Base-by-base conservation (phyloP, 2,329 filamentous ascomycete species). In the Botrytis porri region DNA sequence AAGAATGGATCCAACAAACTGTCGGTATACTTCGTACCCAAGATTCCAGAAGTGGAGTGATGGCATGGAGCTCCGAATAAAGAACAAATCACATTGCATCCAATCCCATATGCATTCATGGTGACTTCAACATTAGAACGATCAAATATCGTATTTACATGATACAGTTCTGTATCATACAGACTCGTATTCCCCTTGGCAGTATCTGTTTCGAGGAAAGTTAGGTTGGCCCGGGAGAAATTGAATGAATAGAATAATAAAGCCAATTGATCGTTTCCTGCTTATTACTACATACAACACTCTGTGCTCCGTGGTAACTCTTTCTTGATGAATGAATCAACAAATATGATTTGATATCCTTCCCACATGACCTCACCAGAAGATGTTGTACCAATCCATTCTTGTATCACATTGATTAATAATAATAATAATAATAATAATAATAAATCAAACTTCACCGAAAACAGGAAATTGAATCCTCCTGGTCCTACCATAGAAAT, bases 391-490 rank as follows among this genome's bases (percentile, higher is more conserved):
- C 0, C 14, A 29, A 29, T 54, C 4, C 51, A 59, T 59, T 12
- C 0, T 35, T 35, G 57, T 12, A 35, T 29, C 29, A 32, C n/a
- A 9, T 35, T 32, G 54, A 32, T 37, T 54, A 54, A 60, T 60
- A 60, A 60, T 37, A 22, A 35, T 22, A 60, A 37, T 14, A 35
- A 14, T 57, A 25, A 29, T 57, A 57, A 16, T 29, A 57, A 16
- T 29, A 57, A 57, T 9, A 20, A 39, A n/a, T n/a, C n/a, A 48
- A 48, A 35, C 29, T 65, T 65, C 41, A 65, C 63, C 48, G 1
- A 51, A 51, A 51, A 66, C 43, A 66, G 5, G 63, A 18, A 54
- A 66, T 35, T 37, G 43, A 51, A 66, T 66, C 63, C 63, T 51
- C 22, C 35, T 35, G 4, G 37, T 37, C 4, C 37, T 37, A 37